Base-by-base conservation (phyloP, 2,329 filamentous ascomycete species). In the Neofusicoccum umdonicola region DNA sequence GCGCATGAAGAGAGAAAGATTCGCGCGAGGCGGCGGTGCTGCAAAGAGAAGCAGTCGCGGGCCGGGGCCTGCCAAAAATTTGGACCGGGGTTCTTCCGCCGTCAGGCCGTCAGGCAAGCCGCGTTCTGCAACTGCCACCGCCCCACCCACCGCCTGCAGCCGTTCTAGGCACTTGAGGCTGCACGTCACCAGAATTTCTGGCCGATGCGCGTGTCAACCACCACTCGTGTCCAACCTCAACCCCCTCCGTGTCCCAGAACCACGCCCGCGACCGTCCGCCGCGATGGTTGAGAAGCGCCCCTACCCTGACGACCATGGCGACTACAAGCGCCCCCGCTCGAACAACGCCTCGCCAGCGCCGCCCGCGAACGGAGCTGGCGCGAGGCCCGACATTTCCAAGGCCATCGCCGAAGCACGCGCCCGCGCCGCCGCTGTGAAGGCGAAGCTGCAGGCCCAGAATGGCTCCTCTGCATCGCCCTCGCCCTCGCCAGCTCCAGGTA, bases 261-360 rank as follows among this genome's bases (percentile, higher is more conserved):
- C 22, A 54, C 54, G 31, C 34, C 37, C 22, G 1, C 37, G 9
- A 39, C 62, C 57, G 12, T 11, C 22, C 57, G 41, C 62, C 54
- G 75, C 62, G 68, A 79, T 78, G 73, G 73, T 72, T 34, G 79
- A 79, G 64, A 83, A 83, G 69, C 78, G 81, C 61, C 77, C 79
- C 1, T 69, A 77, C 64, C 73, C 76, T 11, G 77, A 76, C 48
- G 72, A 71, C 67, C 71, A 74, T 1, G 74, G 73, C 61, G 79
- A 77, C 69, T 65, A 71, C 50, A 83, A 82, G 69, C 74, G 78
- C 44, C 68, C 77, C 27, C 76, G 76, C 50, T 76, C 74, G n/a
- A 72, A 74, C 64, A 70, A 76, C 66, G 73, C 74, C 57, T 76
- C 74, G 11, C 75, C 76, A 8, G 71, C 74, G 67, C 68, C 7